Evolutionary conservation across 441 rosid genomes (phyloP).

Genomic region (Aleurites moluccanus): DNA sequence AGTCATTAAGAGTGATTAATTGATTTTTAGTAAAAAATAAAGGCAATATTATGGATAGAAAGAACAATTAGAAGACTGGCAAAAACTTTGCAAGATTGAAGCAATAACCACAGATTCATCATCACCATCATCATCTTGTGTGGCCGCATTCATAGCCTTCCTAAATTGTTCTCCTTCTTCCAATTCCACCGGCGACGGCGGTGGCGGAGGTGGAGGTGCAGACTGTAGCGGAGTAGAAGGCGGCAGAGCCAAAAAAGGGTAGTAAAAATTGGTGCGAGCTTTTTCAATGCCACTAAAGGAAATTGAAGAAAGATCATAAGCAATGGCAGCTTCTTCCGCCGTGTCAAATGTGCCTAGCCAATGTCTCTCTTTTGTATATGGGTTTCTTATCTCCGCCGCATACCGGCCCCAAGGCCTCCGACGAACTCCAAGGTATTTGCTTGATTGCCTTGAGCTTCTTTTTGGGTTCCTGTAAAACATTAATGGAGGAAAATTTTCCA

Average conservation of each 20-base stretch:
- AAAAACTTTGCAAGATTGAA: constrained; percentile 30
- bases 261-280: constrained; percentile 35
- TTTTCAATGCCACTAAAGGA: constrained; percentile 31
- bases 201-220: background rate
- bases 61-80: constrained; percentile 15
- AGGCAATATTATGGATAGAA: constrained; percentile 1
- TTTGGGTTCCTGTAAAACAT: constrained; percentile 27
- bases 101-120: constrained; percentile 36
- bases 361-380: constrained; percentile 27
- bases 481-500: constrained; percentile 28
- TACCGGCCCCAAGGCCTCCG: constrained; percentile 33
- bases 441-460: constrained; percentile 32
- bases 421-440: constrained; percentile 30
- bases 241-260: constrained; percentile 16
- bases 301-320: constrained; percentile 32
- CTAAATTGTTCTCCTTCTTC: constrained; percentile 7
- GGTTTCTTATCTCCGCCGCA: constrained; percentile 32
- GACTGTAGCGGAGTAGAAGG: background rate
- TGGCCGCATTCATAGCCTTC: background rate
- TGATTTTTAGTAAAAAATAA: no score
- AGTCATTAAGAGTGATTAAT: no score
- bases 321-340: constrained; percentile 37
- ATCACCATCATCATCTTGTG: constrained; percentile 8
- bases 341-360: constrained; percentile 39
- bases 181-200: background rate